Conservation (phyloP, 2,329 filamentous ascomycete species). For the Exophiala bonariae region DNA sequence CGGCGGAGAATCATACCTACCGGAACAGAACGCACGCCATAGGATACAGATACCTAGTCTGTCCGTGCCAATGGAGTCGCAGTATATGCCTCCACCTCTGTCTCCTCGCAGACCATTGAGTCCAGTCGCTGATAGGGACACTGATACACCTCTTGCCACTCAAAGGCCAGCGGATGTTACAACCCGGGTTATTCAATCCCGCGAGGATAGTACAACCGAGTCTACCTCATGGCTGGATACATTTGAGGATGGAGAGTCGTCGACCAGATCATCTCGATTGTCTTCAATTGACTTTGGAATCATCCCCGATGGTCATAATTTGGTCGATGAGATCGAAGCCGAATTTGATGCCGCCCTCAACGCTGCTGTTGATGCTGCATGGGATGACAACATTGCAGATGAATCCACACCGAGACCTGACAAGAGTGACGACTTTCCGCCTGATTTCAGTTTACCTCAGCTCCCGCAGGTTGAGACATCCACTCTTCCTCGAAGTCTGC, state of each 20-base stretch:
- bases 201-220: constrained; percentile 60
- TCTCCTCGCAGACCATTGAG: constrained; percentile 64
- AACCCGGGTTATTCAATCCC: constrained; percentile 28
- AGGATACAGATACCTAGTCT: constrained; percentile 29
- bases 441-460: constrained; percentile 4
- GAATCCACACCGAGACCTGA: constrained; percentile 59
- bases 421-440: constrained; percentile 54
- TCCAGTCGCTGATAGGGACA: constrained; percentile 31
- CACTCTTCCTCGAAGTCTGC: background rate
- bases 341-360: constrained; percentile 94
- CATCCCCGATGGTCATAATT: constrained; percentile 8
- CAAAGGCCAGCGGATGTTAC: constrained; percentile 16
- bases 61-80: constrained; percentile 46
- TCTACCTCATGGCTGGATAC: constrained; percentile 93
- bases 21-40: constrained; percentile 20
- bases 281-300: constrained; percentile 24
- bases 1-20: constrained; percentile 22
- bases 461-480: constrained; percentile 4
- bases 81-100: constrained; percentile 70
- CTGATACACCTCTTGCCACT: constrained; percentile 18
- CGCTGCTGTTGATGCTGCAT: constrained; percentile 92
- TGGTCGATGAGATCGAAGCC: constrained; percentile 52
- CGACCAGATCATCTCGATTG: constrained; percentile 68
- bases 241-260: constrained; percentile 82
- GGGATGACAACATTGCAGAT: constrained; percentile 60